Evolutionary conservation across 148 eudicot genomes (phyloP).

Genomic region (Rhododendron simsii): DNA sequence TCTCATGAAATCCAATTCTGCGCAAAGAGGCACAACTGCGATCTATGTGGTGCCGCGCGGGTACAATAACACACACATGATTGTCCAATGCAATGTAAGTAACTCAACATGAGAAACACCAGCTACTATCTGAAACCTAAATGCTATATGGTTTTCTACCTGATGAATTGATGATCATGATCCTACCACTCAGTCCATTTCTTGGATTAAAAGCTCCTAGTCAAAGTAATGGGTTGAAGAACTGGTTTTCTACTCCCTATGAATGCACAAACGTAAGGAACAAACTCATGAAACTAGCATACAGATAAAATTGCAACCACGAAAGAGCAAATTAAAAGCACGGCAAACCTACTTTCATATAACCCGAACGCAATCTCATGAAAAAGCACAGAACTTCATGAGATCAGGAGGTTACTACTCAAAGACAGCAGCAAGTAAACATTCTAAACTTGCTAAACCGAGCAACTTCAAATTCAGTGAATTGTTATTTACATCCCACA

Average conservation of each 20-base stretch:
- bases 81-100: too few relatives aligned
- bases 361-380: not conserved
- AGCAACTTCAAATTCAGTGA: not conserved
- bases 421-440: not conserved
- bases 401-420: not conserved
- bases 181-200: too few relatives aligned
- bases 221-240: not conserved
- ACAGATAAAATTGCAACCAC: not conserved
- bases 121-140: not conserved
- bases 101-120: not conserved
- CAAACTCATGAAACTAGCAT: not conserved
- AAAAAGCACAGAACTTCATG: not conserved
- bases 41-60: not conserved
- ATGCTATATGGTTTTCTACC: not conserved
- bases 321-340: not conserved
- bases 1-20: not conserved
- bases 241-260: not conserved
- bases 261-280: not conserved
- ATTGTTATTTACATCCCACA: constrained; percentile 7
- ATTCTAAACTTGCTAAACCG: not conserved
- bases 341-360: not conserved
- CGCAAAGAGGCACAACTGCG: not conserved
- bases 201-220: not conserved
- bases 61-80: not conserved
- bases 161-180: too few relatives aligned